Conservation (phyloP, 2,329 filamentous ascomycete genomes). For the Camptophora hylomeconis region DNA sequence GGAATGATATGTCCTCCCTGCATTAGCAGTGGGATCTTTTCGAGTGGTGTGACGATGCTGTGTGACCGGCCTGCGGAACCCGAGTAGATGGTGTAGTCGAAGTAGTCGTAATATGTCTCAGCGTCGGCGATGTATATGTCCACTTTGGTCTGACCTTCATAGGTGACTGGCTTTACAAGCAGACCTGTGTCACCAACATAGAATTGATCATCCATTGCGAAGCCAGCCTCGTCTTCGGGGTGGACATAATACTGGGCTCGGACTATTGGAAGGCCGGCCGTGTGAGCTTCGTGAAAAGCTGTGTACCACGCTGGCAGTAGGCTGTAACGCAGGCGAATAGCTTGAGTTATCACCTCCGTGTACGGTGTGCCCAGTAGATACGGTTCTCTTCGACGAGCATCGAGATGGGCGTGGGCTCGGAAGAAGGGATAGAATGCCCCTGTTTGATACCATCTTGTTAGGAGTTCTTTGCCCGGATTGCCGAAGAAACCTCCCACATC, state of each 20-base stretch:
- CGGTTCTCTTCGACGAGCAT: conserved; percentile 84
- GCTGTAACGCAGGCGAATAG: conserved; percentile 76
- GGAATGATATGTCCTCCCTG: conserved; percentile 85
- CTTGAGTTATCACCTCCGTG: conserved; percentile 72
- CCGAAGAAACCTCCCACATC: conserved; percentile 98
- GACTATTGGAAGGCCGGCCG: conserved; percentile 73
- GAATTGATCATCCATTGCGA: conserved; percentile 81
- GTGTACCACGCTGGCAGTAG: conserved; percentile 93
- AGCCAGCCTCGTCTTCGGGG: conserved; percentile 73
- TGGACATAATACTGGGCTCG: conserved; percentile 89
- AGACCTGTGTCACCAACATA: conserved; percentile 82
- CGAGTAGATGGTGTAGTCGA: conserved; percentile 66
- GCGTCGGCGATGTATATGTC: conserved; percentile 81
- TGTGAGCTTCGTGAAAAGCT: conserved; percentile 79
- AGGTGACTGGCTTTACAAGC: conserved; percentile 80
- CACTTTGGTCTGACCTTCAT: conserved; percentile 57
- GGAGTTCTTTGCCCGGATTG: conserved; percentile 82
- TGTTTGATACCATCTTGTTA: conserved; percentile 91
- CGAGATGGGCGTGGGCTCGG: conserved; percentile 92
- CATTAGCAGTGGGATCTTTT: conserved; percentile 82
- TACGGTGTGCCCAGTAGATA: conserved; percentile 80
- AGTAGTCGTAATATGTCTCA: conserved; percentile 91
- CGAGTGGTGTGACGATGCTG: conserved; percentile 62
- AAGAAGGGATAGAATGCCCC: conserved; percentile 98
- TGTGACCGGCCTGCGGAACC: conserved; percentile 57